phyloP scores from a whole-genome alignment of 352 stramenopile genomes.

The Phytophthora podocarpi region DNA sequence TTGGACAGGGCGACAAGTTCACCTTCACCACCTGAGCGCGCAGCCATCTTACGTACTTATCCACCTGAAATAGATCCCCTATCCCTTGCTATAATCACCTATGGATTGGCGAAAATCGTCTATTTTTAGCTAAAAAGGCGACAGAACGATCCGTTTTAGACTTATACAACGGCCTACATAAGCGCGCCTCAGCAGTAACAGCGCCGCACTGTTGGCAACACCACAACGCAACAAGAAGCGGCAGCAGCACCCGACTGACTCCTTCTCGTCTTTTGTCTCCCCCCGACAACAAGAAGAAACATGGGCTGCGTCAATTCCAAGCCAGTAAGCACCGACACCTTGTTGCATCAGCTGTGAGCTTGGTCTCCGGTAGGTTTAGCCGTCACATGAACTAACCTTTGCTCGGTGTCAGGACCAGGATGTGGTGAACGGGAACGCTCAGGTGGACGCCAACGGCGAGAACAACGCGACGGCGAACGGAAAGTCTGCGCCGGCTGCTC shows the following conservation, averaged over 20 bases:
- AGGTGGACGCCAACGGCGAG: slow-evolving; percentile 41
- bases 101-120: slow-evolving; percentile 22
- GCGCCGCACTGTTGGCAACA: slow-evolving; percentile 12
- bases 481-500: slow-evolving; percentile 23
- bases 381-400: not conserved
- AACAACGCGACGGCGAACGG: slow-evolving; percentile 26
- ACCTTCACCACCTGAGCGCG: slow-evolving; percentile 73
- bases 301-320: slow-evolving; percentile 86
- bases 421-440: slow-evolving; percentile 49
- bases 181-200: not conserved
- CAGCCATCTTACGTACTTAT: slow-evolving; percentile 8
- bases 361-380: not conserved
- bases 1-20: slow-evolving; percentile 68
- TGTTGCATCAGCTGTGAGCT: not conserved
- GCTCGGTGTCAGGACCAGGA: slow-evolving; percentile 38
- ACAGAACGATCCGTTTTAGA: slow-evolving; percentile 24
- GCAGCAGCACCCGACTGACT: slow-evolving; percentile 31
- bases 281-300: slow-evolving; percentile 11
- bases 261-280: not conserved
- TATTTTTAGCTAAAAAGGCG: slow-evolving; percentile 32
- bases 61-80: slow-evolving; percentile 31
- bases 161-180: slow-evolving; percentile 12
- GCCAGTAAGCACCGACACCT: slow-evolving; percentile 40
- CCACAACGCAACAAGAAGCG: slow-evolving; percentile 41
- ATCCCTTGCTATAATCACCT: not conserved